Evolutionary conservation across 768 basidiomycete genomes (phyloP).

Genomic region (Agaricus blazei): DNA sequence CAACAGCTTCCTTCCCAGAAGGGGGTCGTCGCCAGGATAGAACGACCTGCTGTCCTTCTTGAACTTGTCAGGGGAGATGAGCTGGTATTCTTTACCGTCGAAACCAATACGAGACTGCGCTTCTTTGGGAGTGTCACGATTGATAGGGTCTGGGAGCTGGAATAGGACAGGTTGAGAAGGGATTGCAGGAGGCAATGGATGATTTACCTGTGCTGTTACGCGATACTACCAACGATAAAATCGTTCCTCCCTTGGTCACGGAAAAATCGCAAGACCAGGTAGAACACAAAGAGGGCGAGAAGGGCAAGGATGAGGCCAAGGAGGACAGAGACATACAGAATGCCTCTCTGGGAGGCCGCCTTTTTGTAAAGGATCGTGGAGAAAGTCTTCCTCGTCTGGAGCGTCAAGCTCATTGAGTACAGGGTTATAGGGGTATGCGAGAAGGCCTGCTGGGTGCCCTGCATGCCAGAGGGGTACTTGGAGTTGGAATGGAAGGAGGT

Average conservation of each 20-base stretch:
- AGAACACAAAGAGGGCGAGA: slow-evolving; percentile 74
- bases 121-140: slow-evolving; percentile 57
- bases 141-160: slow-evolving; percentile 60
- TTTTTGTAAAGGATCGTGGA: slow-evolving; percentile 56
- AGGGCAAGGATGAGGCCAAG: slow-evolving; percentile 55
- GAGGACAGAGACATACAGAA: slow-evolving; percentile 69
- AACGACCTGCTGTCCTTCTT: slow-evolving; percentile 60
- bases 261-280: slow-evolving; percentile 63
- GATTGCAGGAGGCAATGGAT: slow-evolving; percentile 5
- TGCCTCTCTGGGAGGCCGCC: slow-evolving; percentile 32
- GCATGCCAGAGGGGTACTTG: slow-evolving; percentile 52
- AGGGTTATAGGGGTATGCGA: slow-evolving; percentile 73
- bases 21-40: slow-evolving; percentile 58
- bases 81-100: slow-evolving; percentile 63
- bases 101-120: slow-evolving; percentile 63
- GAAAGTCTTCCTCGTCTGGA: slow-evolving; percentile 67
- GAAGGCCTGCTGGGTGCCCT: slow-evolving; percentile 31
- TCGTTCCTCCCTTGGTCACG: slow-evolving; percentile 28
- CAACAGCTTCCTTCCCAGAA: slow-evolving; percentile 71
- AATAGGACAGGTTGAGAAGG: slow-evolving; percentile 37
- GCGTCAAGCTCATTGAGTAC: slow-evolving; percentile 47
- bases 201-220: slow-evolving; percentile 50
- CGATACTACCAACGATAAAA: slow-evolving; percentile 58
- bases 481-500: slow-evolving; percentile 53
- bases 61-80: slow-evolving; percentile 80